A percentile compares a stretch with the other conserved stretches of the same genome.
phyloP scores from a whole-genome alignment of 1,284 basidiomycete species.

The Xerocomus minutiporus region DNA sequence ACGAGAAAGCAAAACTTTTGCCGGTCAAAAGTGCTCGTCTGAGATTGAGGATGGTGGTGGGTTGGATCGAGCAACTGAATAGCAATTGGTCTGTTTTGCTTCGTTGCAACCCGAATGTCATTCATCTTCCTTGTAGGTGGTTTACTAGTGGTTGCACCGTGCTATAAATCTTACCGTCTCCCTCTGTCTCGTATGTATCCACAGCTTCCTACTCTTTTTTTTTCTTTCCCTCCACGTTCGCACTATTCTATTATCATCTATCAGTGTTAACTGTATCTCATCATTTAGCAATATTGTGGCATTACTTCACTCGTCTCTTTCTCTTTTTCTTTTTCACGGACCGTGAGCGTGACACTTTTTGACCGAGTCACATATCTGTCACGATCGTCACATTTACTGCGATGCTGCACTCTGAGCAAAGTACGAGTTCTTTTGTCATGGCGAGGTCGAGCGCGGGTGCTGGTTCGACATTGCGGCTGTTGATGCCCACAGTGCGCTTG shows the following conservation, averaged over 20 bases:
- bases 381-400: constrained; percentile 14
- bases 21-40: constrained; percentile 79
- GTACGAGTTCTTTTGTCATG: constrained; percentile 13
- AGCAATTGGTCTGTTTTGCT: constrained; percentile 54
- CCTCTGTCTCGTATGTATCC: constrained; percentile 11
- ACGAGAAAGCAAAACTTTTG: constrained; percentile 91
- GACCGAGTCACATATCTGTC: constrained; percentile 14
- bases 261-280: not conserved
- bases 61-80: constrained; percentile 86
- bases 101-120: not conserved
- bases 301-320: no score
- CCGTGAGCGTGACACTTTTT: not conserved
- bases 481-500: constrained; percentile 32
- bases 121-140: constrained; percentile 38
- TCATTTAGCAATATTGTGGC: not conserved
- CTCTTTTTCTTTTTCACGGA: not conserved
- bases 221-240: not conserved
- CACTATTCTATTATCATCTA: constrained; percentile 10
- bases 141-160: constrained; percentile 46
- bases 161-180: constrained; percentile 13
- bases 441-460: constrained; percentile 5
- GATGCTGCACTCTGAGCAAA: not conserved
- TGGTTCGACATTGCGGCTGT: constrained; percentile 15
- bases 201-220: constrained; percentile 5
- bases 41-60: constrained; percentile 78